A percentile compares a stretch with the other conserved stretches of the same genome.
These are phyloP conservation scores for Terfezia claveryi DNA, from an alignment of 495 filamentous ascomycete species.

Conservation along the genomic window DNA sequence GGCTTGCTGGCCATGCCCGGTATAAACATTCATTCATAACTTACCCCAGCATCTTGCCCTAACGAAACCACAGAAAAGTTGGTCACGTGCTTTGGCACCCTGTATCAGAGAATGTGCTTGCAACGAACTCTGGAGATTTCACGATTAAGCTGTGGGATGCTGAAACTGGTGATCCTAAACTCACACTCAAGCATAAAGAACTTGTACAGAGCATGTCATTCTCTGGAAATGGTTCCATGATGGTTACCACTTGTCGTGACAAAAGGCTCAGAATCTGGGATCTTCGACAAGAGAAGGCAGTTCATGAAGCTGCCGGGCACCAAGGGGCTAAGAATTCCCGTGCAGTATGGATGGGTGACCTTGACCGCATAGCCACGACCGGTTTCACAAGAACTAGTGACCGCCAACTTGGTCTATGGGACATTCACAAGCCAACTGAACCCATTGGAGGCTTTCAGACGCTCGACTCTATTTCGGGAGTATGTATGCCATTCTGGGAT, in stretches of 20 bases:
- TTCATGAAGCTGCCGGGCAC: constrained; percentile 67
- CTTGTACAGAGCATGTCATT: constrained; percentile 90
- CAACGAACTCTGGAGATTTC: constrained; percentile 84
- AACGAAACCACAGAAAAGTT: constrained; percentile 53
- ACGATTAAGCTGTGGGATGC: constrained; percentile 95
- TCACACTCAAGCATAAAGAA: constrained; percentile 63
- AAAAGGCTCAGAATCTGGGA: constrained; percentile 98
- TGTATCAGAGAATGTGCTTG: constrained; percentile 83
- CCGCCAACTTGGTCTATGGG: constrained; percentile 86
- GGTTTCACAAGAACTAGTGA: constrained; percentile 98
- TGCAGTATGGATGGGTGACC: constrained; percentile 54
- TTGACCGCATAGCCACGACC: constrained; percentile 76
- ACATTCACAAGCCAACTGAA: constrained; percentile 53
- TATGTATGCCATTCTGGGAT: constrained; percentile 99
- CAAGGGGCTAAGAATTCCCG: constrained; percentile 90
- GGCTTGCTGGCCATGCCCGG: constrained; percentile 54
- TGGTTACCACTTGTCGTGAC: constrained; percentile 88
- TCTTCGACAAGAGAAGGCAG: constrained; percentile 72
- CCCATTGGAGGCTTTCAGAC: constrained; percentile 74
- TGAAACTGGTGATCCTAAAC: constrained; percentile 44
- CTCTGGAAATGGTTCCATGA: constrained; percentile 72
- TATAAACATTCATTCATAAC: constrained; percentile 10
- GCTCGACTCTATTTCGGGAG: constrained; percentile 84
- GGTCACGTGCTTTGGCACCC: constrained; percentile 97
- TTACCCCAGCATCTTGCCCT: constrained; percentile 2